phyloP scores from a whole-genome alignment of 805 yeast species.

The Kurtzmaniella fragi region DNA sequence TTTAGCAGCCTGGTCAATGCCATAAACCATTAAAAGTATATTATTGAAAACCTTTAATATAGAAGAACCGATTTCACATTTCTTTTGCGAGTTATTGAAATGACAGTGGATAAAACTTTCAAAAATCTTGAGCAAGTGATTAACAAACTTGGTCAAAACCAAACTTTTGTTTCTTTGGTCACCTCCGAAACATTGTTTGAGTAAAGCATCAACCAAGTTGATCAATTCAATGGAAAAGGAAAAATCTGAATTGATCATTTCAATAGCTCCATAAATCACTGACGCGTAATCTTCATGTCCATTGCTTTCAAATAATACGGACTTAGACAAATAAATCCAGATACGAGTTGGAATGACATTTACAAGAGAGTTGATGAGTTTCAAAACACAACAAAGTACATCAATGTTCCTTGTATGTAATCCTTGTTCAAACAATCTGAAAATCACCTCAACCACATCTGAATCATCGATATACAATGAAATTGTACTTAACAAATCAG shows the following conservation, averaged over 20 bases:
- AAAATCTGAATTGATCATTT: conserved; percentile 64
- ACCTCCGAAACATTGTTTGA: conserved; percentile 42
- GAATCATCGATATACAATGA: conserved; percentile 48
- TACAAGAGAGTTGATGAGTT: conserved; percentile 46
- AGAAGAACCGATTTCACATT: conserved; percentile 54
- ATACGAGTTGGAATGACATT: conserved; percentile 57
- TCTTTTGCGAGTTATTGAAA: conserved; percentile 51
- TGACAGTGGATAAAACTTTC: conserved; percentile 74
- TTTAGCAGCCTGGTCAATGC: conserved; percentile 40
- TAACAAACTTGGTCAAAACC: conserved; percentile 49
- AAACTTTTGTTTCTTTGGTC: conserved; percentile 39
- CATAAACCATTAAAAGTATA: conserved; percentile 50
- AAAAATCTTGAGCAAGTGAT: conserved; percentile 60
- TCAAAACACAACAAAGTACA: conserved; percentile 40
- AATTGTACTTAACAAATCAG: conserved; percentile 33
- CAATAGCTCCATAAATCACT: conserved; percentile 64
- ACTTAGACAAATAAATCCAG: conserved; percentile 73
- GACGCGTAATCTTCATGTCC: conserved; percentile 61
- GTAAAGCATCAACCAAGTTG: conserved; percentile 49
- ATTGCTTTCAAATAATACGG: conserved; percentile 57
- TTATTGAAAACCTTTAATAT: conserved; percentile 52
- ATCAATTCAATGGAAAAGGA: conserved; percentile 57
- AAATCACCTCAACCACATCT: conserved; percentile 58
- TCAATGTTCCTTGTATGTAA: conserved; percentile 49
- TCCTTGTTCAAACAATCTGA: conserved; percentile 64